Evolutionary conservation across 73 alveolate genomes (phyloP).

Genomic region (Uronychia setigera): DNA sequence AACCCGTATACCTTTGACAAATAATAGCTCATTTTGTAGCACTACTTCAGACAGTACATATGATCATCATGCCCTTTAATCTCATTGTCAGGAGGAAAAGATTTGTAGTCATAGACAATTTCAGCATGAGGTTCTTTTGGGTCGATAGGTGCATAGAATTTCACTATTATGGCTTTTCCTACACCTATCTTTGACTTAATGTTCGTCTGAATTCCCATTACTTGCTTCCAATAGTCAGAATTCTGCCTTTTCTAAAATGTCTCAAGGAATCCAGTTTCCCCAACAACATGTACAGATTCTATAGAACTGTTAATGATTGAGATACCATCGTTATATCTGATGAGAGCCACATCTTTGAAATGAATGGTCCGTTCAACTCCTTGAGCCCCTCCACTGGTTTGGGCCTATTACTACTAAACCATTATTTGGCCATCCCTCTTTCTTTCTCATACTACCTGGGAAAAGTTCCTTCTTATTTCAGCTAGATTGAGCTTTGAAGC

Average conservation of each 20-base stretch:
- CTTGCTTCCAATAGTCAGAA: constrained; percentile 27
- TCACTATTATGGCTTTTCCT: constrained; percentile 37
- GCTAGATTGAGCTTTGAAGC: constrained; percentile 39
- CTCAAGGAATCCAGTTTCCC: constrained; percentile 1
- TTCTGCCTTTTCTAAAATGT: constrained; percentile 9
- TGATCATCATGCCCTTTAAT: neutral
- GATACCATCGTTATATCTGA: constrained; percentile 31
- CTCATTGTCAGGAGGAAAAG: constrained; percentile 10
- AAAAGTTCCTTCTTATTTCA: constrained; percentile 38
- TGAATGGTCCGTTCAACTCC: constrained; percentile 15
- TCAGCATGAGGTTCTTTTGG: constrained; percentile 39
- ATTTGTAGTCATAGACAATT: constrained; percentile 38
- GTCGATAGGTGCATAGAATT: constrained; percentile 61
- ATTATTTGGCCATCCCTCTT: constrained; percentile 22
- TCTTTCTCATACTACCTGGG: constrained; percentile 56
- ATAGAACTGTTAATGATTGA: neutral
- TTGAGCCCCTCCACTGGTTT: neutral
- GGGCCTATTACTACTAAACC: neutral
- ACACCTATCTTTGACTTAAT: constrained; percentile 29
- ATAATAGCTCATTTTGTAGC: constrained; percentile 60
- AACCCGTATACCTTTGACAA: constrained; percentile 42
- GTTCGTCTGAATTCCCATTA: constrained; percentile 19
- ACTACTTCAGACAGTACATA: constrained; percentile 47
- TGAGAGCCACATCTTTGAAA: constrained; percentile 60
- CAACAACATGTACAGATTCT: constrained; percentile 9